Conservation (phyloP, 23 red algal genomes). For the Gracilaria gracilis region DNA sequence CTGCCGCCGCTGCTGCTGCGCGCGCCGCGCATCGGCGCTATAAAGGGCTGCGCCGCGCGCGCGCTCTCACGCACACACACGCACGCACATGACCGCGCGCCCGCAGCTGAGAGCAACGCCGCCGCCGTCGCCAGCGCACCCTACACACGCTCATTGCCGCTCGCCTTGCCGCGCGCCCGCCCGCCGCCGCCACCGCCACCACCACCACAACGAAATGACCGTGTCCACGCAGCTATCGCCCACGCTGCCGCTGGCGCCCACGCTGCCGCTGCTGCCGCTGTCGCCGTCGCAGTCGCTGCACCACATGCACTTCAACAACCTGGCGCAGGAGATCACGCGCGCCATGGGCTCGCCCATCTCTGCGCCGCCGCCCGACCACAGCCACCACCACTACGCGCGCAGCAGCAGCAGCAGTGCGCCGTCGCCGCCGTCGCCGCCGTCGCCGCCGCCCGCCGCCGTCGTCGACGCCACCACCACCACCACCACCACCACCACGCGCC, state of each 20-base stretch:
- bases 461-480: not conserved
- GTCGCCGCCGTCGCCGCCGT: not conserved
- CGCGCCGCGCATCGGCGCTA: conserved; percentile 8
- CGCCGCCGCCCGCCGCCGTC: not conserved
- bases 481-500: not conserved
- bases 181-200: not conserved
- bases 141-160: not conserved
- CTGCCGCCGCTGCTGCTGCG: not conserved
- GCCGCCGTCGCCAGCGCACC: too few relatives aligned
- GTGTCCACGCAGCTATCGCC: not conserved
- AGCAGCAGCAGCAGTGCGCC: not conserved
- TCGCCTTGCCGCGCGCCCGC: not conserved
- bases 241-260: not conserved
- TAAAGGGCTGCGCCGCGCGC: too few relatives aligned
- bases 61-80: too few relatives aligned
- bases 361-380: too few relatives aligned
- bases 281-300: conserved; percentile 22
- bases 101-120: too few relatives aligned
- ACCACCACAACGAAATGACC: not conserved
- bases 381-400: too few relatives aligned
- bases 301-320: conserved; percentile 20
- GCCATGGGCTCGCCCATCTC: conserved; percentile 24
- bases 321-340: not conserved
- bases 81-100: too few relatives aligned
- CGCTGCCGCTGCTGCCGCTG: not conserved